Evolutionary conservation across 2,329 filamentous ascomycete genomes (phyloP), one percentile per base, ranked within the genome.

Genomic region (Phialemonium atrogriseum): DNA sequence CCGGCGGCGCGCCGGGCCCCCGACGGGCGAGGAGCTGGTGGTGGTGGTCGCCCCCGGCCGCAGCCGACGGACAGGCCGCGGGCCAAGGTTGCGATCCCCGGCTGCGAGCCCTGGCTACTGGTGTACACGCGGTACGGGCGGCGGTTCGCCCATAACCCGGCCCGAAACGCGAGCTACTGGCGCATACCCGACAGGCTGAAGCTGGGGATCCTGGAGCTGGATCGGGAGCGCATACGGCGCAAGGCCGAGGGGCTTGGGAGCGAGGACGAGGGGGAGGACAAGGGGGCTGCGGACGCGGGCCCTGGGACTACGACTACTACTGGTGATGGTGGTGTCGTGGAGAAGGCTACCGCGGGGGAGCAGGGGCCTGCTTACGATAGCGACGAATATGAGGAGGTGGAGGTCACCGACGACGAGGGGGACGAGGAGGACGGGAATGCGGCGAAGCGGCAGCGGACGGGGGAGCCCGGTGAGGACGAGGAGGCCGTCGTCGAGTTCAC

Each of bases 41-140:
- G 62, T 5, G 58, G 58, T 0, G 58, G 64, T 10, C 66, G 78
- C 37, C 75, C 77, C 19, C 68, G 70, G 26, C 73, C 71, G n/a
- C 78, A 84, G 40, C 83, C 79, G 0, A 58, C 70, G 27, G 91
- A 96, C 54, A 80, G 81, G 41, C 91, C 91, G 3, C 85, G 81
- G 56, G 78, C 79, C 17, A 88, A 84, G 51, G 73, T 83, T 34
- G 52, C 69, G 5, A 91, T 98, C 27, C 87, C 87, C 0, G 80
- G 80, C 3, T 84, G 77, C 46, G 80, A 83, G 45, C 84, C 87
- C 11, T 98, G 91, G 91, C 60, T 94, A 0, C 64, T 98, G 4
- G 85, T 98, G n/a, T 84, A 82, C 52, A 98, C 91, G 1, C 95
- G 86, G 52, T 77, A 89, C 40, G 84, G 85, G 14, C 71, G 91